phyloP scores from a whole-genome alignment of 176 grass and related monocot genomes.

The Aechmea fasciata region DNA sequence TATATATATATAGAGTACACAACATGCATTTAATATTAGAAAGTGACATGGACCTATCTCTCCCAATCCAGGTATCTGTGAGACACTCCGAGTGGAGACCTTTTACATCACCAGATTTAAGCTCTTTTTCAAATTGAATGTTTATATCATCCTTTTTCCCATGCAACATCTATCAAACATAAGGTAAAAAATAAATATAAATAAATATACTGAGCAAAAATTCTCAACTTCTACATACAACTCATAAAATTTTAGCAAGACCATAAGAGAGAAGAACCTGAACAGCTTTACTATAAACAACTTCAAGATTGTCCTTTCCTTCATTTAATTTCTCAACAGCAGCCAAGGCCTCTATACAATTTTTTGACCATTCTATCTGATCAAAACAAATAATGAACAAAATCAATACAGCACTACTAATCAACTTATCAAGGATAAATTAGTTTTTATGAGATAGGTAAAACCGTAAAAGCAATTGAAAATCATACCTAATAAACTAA shows the following conservation, averaged over 20 bases:
- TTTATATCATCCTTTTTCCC: constrained; percentile 67
- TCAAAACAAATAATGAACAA: constrained; percentile 7
- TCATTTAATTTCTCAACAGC: constrained; percentile 52
- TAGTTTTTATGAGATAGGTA: too few relatives aligned
- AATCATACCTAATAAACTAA: too few relatives aligned
- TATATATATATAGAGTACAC: too few relatives aligned
- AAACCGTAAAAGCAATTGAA: too few relatives aligned
- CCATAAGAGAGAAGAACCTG: constrained; percentile 34
- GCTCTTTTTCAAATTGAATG: constrained; percentile 42
- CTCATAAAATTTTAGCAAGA: background rate
- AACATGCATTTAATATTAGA: background rate
- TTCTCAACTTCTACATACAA: background rate
- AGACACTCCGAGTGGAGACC: constrained; percentile 87
- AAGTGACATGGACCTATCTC: constrained; percentile 43
- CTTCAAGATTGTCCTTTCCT: constrained; percentile 64
- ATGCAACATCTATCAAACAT: constrained; percentile 65
- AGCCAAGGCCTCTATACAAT: constrained; percentile 60
- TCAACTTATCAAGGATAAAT: background rate
- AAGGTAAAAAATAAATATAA: background rate
- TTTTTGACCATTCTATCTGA: constrained; percentile 73
- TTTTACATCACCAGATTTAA: constrained; percentile 60
- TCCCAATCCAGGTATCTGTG: constrained; percentile 87
- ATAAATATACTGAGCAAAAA: background rate
- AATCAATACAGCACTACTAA: background rate
- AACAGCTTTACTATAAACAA: constrained; percentile 75